Evolutionary conservation across 2,329 filamentous ascomycete species (phyloP), one percentile per base, ranked within the genome.

Genomic region (Dothidotthia symphoricarpi): DNA sequence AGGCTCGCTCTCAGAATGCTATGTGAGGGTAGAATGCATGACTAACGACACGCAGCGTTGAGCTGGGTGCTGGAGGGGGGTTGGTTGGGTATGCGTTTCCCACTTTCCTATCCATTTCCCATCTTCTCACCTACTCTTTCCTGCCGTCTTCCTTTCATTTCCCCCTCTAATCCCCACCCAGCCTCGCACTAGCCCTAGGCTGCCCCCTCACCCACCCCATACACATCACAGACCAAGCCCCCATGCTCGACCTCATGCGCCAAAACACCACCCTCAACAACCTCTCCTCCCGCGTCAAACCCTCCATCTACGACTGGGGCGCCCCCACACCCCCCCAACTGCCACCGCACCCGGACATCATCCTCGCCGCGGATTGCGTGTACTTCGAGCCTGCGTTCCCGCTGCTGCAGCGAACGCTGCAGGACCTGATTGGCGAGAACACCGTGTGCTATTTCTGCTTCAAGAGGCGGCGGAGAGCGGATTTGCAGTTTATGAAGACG

Each of bases 371-470:
- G 27, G 93, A 97, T 67, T 97, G 91, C 69, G 89, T 95, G 32
- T 98, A 97, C 72, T 95, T 95, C 66, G 93, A 97, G 68, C 89
- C 91, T 3, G 88, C 93, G 1, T 97, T 97, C 61, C 90, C 91
- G 19, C 74, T 96, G 24, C 76, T 98, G 31, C 77, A 93, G 59
- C 72, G 81, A 47, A 97, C 91, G 5, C 71, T 97, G 49, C 73
- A 78, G 42, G 81, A 86, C 47, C 74, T 96, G 31, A 74, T 95
- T 49, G 77, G 79, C 12, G 76, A 75, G 3, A 63, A 74, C 8
- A 80, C 80, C 0, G 66, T 89, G 28, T 89, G 84, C 64, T 84
- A 85, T 15, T 97, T 98, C 69, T 95, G 91, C 72, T 96, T 94
- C 75, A 97, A 95, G 75, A 91, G 88, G 71, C 77, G 93, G 52